Percentiles rank a stretch among this genome's conserved stretches.
phyloP scores from a whole-genome alignment of 2,329 filamentous ascomycete species.

The Sphaerulina populicola region DNA sequence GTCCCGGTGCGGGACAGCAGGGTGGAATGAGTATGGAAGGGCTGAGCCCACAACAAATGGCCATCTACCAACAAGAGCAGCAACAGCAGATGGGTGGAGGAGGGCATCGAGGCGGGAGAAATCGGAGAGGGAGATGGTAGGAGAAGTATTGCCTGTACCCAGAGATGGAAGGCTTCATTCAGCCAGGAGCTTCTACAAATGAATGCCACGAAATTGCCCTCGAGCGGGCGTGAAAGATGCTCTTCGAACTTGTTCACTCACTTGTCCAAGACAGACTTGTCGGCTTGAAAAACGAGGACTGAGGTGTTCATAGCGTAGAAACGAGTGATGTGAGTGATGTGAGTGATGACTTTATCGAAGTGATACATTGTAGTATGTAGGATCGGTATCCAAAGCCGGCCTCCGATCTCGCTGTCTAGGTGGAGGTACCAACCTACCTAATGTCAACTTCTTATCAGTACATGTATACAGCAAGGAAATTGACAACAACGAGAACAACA shows the following conservation, averaged over 20 bases:
- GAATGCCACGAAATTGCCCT: no score
- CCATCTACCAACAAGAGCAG: constrained; percentile 31
- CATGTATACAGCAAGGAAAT: no score
- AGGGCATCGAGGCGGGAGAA: constrained; percentile 27
- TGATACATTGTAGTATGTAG: not conserved
- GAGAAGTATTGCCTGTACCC: not conserved
- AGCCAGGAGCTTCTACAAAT: no score
- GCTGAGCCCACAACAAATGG: constrained; percentile 31
- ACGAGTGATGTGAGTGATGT: not conserved
- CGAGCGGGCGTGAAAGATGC: no score
- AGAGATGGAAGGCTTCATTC: no score
- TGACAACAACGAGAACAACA: not conserved
- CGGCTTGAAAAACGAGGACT: no score
- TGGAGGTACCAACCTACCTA: no score
- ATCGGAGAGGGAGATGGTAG: constrained; percentile 20
- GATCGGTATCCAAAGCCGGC: not conserved
- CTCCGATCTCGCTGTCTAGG: not conserved
- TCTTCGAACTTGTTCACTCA: no score
- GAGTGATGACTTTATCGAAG: not conserved
- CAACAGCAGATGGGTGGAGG: constrained; percentile 24
- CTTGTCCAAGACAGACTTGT: no score
- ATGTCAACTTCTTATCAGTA: not conserved
- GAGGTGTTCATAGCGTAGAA: not conserved
- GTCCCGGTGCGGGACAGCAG: constrained; percentile 18
- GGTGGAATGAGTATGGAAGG: constrained; percentile 25